Evolutionary conservation across 2,329 filamentous ascomycete genomes (phyloP), one percentile per base, ranked within the genome.

Genomic region (Cladophialophora chaetospira): DNA sequence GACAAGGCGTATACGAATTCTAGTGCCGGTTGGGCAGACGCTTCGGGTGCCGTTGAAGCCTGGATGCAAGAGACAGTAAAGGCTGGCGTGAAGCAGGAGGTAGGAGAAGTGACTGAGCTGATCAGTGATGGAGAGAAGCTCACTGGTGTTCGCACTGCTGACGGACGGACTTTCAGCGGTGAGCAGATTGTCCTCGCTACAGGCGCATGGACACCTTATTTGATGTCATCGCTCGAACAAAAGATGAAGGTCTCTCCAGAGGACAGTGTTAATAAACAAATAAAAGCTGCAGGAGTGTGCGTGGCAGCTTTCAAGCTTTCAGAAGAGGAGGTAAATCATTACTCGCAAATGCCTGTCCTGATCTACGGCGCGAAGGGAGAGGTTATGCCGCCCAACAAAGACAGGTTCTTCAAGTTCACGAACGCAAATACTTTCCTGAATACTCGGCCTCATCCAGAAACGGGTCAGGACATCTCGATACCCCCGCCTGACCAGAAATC

Each of bases 341-440:
- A 83, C 55, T 68, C 74, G 35, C 63, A 75, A 17, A 75, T 82
- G 33, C 84, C 84, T 0, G 80, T 86, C 0, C 72, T 86, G 9
- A 73, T 80, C 6, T 77, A 78, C 53, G 77, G 76, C 0, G 73
- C 70, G 6, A 64, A 73, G 57, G 76, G 71, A 3, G 77, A 80
- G 64, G 71, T 78, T 3, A 73, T 81, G 4, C 78, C 77, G 1
- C 77, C 77, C 11, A 79, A 79, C 6, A 62, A 68, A 3, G 72
- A 79, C 28, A 77, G 79, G 1, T 72, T 80, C 2, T 74, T 87
- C 57, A 87, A 87, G 67, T 84, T 85, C 71, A 85, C 83, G 57
- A 83, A 82, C 65, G 76, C 84, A 47, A 75, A 78, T 17, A 83
- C 81, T 53, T 81, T 86, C 65, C 82, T 77, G 36, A 85, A 85